These are phyloP conservation scores for Phytophthora litchii DNA, from an alignment of 352 stramenopile species.

Conservation along the genomic window DNA sequence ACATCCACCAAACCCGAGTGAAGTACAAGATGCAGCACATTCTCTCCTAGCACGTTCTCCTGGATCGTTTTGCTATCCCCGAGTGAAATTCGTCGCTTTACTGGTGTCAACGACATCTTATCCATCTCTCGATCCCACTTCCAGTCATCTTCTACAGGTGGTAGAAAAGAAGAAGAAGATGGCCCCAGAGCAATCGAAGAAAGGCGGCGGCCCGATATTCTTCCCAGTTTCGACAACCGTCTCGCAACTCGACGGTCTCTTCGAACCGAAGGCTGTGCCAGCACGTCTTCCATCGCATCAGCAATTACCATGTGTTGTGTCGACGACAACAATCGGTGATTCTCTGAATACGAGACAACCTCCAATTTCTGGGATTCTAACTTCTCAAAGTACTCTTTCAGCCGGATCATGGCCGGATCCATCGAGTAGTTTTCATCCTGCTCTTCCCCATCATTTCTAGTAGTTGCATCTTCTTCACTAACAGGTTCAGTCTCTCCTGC, in stretches of 20 bases:
- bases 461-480: background rate
- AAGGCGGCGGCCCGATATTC: slow-evolving; percentile 54
- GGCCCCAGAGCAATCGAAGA: slow-evolving; percentile 43
- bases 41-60: slow-evolving; percentile 38
- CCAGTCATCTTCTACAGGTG: slow-evolving; percentile 49
- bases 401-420: slow-evolving; percentile 40
- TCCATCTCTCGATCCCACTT: slow-evolving; percentile 59
- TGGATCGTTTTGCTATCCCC: slow-evolving; percentile 14
- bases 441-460: slow-evolving; percentile 16
- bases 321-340: slow-evolving; percentile 68
- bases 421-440: slow-evolving; percentile 21
- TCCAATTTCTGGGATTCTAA: slow-evolving; percentile 64
- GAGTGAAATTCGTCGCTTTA: slow-evolving; percentile 36
- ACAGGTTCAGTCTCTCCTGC: background rate
- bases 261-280: slow-evolving; percentile 64
- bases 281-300: slow-evolving; percentile 75
- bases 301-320: slow-evolving; percentile 68
- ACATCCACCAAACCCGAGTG: slow-evolving; percentile 46
- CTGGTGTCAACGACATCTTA: slow-evolving; percentile 42
- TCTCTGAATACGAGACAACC: slow-evolving; percentile 64
- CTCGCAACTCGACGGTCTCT: slow-evolving; percentile 67
- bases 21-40: slow-evolving; percentile 51
- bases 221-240: slow-evolving; percentile 61
- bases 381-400: slow-evolving; percentile 58
- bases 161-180: slow-evolving; percentile 39